Percentiles rank a stretch among this genome's conserved stretches.
Conservation (phyloP, 1,284 basidiomycete species). For the Sporisorium sorghi region DNA sequence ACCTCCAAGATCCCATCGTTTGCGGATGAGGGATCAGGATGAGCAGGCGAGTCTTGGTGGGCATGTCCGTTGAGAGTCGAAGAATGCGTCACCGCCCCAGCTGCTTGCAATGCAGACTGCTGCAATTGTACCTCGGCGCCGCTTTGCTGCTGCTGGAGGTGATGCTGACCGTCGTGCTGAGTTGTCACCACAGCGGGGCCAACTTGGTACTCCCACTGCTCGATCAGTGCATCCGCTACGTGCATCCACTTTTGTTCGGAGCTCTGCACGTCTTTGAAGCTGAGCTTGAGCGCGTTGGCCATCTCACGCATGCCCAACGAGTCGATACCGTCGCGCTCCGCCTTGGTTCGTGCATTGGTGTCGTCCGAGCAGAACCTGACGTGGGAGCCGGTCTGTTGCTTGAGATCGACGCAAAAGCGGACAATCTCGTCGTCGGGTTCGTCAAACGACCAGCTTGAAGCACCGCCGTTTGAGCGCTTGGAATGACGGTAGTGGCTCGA, state of each 20-base stretch:
- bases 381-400: slow-evolving; percentile 14
- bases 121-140: not conserved
- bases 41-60: not conserved
- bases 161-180: not conserved
- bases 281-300: slow-evolving; percentile 17
- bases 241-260: slow-evolving; percentile 23
- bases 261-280: slow-evolving; percentile 25
- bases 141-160: slow-evolving; percentile 6
- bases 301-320: slow-evolving; percentile 44
- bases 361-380: slow-evolving; percentile 51
- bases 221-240: slow-evolving; percentile 40
- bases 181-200: not conserved
- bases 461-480: not conserved
- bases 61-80: not conserved
- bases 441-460: slow-evolving; percentile 4
- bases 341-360: slow-evolving; percentile 50
- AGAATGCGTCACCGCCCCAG: not conserved
- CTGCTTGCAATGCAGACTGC: not conserved
- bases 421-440: slow-evolving; percentile 48
- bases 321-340: slow-evolving; percentile 41
- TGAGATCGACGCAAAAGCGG: slow-evolving; percentile 39
- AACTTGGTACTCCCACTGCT: slow-evolving; percentile 49
- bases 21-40: not conserved
- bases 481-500: slow-evolving; percentile 28
- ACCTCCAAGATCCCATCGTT: slow-evolving; percentile 15